Evolutionary conservation across 2,329 filamentous ascomycete species (phyloP).

Genomic region (Gremmenia infestans): DNA sequence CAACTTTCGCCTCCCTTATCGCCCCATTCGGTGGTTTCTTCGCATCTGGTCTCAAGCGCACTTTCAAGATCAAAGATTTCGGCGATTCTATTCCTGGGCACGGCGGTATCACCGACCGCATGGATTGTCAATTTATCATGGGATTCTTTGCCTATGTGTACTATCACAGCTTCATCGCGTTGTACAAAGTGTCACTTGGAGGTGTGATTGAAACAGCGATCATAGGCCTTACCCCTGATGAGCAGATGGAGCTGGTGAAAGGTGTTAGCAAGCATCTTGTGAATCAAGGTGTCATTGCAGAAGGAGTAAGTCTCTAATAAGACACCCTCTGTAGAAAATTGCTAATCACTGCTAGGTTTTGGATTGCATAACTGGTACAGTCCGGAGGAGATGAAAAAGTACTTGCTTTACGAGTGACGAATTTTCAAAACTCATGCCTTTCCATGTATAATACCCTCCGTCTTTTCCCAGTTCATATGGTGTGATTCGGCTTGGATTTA

Average conservation of each 20-base stretch:
- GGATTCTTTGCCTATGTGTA: conserved; percentile 98
- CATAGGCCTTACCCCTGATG: conserved; percentile 77
- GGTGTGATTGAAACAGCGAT: conserved; percentile 88
- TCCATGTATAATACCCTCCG: conserved; percentile 23
- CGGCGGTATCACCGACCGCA: conserved; percentile 95
- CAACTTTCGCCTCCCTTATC: conserved; percentile 92
- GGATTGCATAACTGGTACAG: conserved; percentile 25
- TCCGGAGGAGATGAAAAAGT: conserved; percentile 24
- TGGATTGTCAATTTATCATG: conserved; percentile 99
- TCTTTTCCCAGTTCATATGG: conserved; percentile 16
- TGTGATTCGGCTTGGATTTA: conserved; percentile 11
- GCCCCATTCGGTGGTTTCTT: conserved; percentile 98
- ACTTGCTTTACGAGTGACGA: conserved; percentile 23
- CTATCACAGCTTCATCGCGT: conserved; percentile 93
- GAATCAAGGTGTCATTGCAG: conserved; percentile 50
- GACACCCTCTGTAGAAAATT: background rate
- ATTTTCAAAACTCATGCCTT: conserved; percentile 15
- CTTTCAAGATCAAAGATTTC: conserved; percentile 99
- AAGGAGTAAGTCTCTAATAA: conserved; percentile 24
- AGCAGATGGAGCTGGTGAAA: conserved; percentile 79
- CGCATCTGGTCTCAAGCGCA: conserved; percentile 92
- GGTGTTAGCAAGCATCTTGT: conserved; percentile 58
- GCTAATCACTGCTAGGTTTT: conserved; percentile 20
- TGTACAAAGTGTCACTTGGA: conserved; percentile 79
- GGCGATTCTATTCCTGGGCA: conserved; percentile 97